Base-by-base conservation (phyloP, 1,284 basidiomycete species). In the Pseudozyma hubeiensis region DNA sequence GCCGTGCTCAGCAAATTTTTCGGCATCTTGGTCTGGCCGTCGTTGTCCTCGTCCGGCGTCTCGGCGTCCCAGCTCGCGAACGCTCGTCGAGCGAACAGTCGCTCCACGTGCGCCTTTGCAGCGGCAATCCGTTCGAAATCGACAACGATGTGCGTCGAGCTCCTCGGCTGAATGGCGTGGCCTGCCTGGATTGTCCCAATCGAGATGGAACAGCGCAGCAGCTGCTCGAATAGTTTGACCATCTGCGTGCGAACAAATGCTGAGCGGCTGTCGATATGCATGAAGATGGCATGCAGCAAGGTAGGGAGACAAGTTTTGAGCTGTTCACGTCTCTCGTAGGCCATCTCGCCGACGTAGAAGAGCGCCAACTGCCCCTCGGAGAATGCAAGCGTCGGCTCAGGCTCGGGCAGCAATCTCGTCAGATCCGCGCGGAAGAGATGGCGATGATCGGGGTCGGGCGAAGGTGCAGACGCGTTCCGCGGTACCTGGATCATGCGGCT, bases 301-400 rank as follows among this genome's bases (percentile, higher is more conserved):
- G 88, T 85, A 0, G 93, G 90, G 6, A 97, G 86, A 57, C 91
- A 89, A 17, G 88, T 86, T 45, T 88, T 87, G 66, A 92, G 87
- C 68, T 93, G 91, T 88, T 91, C 92, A 59, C 90, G 88, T 17
- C 91, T 89, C 68, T 93, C 91, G 17, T 94, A 87, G 0, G 93
- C 89, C 35, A 93, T 88, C 75, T 95, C 92, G 1, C 91, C 90
- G 29, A 96, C 88, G 80, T 94, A 94, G 7, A 95, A 87, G 83
- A 95, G 88, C 0, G 94, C 93, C 78, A 93, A 92, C 81, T 96
- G 94, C 1, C 93, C 93, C 0, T 92, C 89, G 16, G 87, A 96
- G 85, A 63, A 90, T 82, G 84, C 77, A 13, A 77, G 65, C 29
- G 49, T 64, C 3, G 59, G 49, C 52, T 71, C 72, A 4, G 62